phyloP scores from a whole-genome alignment of 2,329 filamentous ascomycete species.

The Fusarium subglutinans region DNA sequence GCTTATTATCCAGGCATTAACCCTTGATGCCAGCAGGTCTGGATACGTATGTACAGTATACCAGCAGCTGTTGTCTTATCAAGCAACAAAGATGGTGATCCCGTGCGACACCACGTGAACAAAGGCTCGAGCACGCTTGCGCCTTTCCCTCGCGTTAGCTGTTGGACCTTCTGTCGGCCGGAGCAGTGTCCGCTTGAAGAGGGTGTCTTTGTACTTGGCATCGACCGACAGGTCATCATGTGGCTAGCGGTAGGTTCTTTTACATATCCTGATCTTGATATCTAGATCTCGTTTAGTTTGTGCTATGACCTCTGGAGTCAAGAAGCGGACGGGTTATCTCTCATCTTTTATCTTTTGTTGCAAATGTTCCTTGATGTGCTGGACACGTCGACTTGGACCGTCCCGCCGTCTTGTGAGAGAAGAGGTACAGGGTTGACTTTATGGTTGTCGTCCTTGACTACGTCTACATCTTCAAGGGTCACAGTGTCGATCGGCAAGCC shows the following conservation, averaged over 20 bases:
- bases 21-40: not conserved
- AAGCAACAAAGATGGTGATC: not conserved
- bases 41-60: not conserved
- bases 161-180: slow-evolving; percentile 13
- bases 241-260: slow-evolving; percentile 8
- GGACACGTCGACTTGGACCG: slow-evolving; percentile 1
- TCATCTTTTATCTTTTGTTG: not conserved
- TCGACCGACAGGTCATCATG: slow-evolving; percentile 17
- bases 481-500: slow-evolving; percentile 21
- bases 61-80: not conserved
- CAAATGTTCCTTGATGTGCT: not conserved
- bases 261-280: slow-evolving; percentile 1
- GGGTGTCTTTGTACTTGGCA: slow-evolving; percentile 32
- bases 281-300: slow-evolving; percentile 25
- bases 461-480: slow-evolving; percentile 21
- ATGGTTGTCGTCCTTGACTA: not conserved
- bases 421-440: not conserved
- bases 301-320: slow-evolving; percentile 27
- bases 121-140: slow-evolving; percentile 11
- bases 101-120: slow-evolving; percentile 23
- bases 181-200: slow-evolving; percentile 9
- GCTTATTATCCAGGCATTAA: not conserved
- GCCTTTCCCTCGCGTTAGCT: slow-evolving; percentile 20
- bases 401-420: not conserved
- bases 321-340: not conserved